Evolutionary conservation across 192 early-diverging fungal species (phyloP).

Genomic region (Podila epicladia): DNA sequence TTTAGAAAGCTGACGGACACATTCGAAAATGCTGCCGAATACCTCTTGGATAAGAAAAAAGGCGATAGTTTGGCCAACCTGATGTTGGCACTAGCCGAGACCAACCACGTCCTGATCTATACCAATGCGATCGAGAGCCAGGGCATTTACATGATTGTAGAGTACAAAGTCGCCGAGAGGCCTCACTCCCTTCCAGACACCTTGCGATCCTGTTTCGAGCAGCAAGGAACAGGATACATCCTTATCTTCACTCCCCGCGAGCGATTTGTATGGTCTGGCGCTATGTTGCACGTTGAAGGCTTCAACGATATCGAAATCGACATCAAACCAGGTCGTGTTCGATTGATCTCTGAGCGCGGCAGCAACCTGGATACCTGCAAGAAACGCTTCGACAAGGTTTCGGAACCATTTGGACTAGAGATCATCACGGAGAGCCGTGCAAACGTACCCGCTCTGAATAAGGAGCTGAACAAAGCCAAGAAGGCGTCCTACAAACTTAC

Average conservation of each 20-base stretch:
- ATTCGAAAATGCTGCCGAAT: slow-evolving; percentile 82
- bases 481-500: slow-evolving; percentile 63
- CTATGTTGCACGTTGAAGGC: slow-evolving; percentile 51
- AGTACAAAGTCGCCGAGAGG: slow-evolving; percentile 63
- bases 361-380: slow-evolving; percentile 54
- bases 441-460: slow-evolving; percentile 66
- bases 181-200: slow-evolving; percentile 60
- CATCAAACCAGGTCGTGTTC: slow-evolving; percentile 63
- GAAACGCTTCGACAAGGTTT: slow-evolving; percentile 59
- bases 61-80: slow-evolving; percentile 64
- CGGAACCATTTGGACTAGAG: slow-evolving; percentile 55
- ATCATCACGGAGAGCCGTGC: slow-evolving; percentile 64
- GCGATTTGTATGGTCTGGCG: slow-evolving; percentile 64
- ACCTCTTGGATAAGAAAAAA: slow-evolving; percentile 61
- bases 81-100: slow-evolving; percentile 68
- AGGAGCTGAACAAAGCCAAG: slow-evolving; percentile 67
- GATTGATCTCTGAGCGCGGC: slow-evolving; percentile 62
- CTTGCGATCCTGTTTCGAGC: slow-evolving; percentile 61
- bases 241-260: slow-evolving; percentile 69
- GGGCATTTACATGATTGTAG: slow-evolving; percentile 82
- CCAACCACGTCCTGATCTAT: slow-evolving; percentile 80
- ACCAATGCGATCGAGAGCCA: slow-evolving; percentile 74
- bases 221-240: slow-evolving; percentile 60
- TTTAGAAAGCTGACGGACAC: slow-evolving; percentile 62
- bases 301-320: slow-evolving; percentile 57